Evolutionary conservation across 192 early-diverging fungal species (phyloP).

Genomic region (Geranomyces variabilis): DNA sequence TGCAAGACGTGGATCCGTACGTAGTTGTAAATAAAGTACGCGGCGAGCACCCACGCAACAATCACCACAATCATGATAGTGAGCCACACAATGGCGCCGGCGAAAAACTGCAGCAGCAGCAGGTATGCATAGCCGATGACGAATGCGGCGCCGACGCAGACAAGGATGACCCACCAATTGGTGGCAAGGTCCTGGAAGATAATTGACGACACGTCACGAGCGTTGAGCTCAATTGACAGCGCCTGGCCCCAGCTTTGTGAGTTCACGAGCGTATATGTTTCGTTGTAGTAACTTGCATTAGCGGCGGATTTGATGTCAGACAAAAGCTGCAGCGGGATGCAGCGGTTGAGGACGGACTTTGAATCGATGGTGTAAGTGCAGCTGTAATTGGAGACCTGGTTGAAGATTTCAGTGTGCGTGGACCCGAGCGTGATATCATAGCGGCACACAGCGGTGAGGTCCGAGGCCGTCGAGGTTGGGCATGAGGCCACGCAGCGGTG

Average conservation of each 20-base stretch:
- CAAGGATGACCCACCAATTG: constrained; percentile 38
- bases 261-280: not conserved
- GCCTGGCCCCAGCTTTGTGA: constrained; percentile 12
- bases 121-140: constrained; percentile 47
- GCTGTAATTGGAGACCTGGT: constrained; percentile 4
- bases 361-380: constrained; percentile 13
- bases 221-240: constrained; percentile 28
- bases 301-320: constrained; percentile 20
- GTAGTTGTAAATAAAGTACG: constrained; percentile 34
- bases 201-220: constrained; percentile 9
- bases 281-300: constrained; percentile 11
- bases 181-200: constrained; percentile 33
- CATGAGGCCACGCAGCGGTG: constrained; percentile 33
- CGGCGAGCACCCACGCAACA: constrained; percentile 21
- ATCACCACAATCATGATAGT: constrained; percentile 34
- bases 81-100: constrained; percentile 40
- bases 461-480: constrained; percentile 11
- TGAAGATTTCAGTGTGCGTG: not conserved
- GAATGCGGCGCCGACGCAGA: constrained; percentile 38
- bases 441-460: constrained; percentile 18
- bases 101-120: constrained; percentile 43
- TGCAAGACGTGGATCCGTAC: constrained; percentile 29
- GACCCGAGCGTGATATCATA: constrained; percentile 31
- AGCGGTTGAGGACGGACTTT: constrained; percentile 30
- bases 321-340: constrained; percentile 26